Evolutionary conservation across 116 monocot genomes (phyloP).

Genomic region (Trichopus zeylanicus): DNA sequence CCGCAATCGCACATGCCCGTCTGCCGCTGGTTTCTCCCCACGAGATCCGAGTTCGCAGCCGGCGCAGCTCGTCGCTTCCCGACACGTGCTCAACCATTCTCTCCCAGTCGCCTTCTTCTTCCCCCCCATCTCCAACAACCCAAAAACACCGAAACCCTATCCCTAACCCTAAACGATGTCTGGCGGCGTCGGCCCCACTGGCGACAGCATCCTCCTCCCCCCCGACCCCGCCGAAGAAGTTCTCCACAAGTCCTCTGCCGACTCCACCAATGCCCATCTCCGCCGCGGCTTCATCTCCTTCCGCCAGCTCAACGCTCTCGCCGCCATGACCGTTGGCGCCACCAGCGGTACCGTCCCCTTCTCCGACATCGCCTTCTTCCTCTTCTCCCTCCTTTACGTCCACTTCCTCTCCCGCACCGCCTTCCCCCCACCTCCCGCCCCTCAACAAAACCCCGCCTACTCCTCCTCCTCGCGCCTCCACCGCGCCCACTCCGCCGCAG

Average conservation of each 20-base stretch:
- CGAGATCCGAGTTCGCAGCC: too few relatives aligned
- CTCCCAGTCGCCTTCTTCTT: too few relatives aligned
- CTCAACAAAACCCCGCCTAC: conserved; percentile 21
- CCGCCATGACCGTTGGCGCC: conserved; percentile 26
- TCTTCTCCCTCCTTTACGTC: conserved; percentile 51
- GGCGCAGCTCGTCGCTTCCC: too few relatives aligned
- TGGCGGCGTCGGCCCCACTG: conserved; percentile 19
- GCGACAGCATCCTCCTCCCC: conserved; percentile 15
- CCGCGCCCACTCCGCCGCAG: conserved; percentile 27
- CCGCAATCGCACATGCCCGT: too few relatives aligned
- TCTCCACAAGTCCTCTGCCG: not conserved
- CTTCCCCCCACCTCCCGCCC: conserved; percentile 19
- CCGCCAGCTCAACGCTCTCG: conserved; percentile 53
- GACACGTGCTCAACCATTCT: not conserved
- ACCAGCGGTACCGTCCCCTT: conserved; percentile 35
- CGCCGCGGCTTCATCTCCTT: conserved; percentile 38
- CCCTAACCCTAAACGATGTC: conserved; percentile 17
- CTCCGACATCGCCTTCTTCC: conserved; percentile 34
- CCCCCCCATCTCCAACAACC: not conserved
- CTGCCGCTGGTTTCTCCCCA: too few relatives aligned
- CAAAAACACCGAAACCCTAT: too few relatives aligned
- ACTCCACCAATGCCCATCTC: not conserved
- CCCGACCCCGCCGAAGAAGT: not conserved
- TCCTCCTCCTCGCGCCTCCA: conserved; percentile 17
- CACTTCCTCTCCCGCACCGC: conserved; percentile 34